These are phyloP conservation scores for Calvatia gigantea DNA, from an alignment of 768 basidiomycete genomes.

Conservation along the genomic window DNA sequence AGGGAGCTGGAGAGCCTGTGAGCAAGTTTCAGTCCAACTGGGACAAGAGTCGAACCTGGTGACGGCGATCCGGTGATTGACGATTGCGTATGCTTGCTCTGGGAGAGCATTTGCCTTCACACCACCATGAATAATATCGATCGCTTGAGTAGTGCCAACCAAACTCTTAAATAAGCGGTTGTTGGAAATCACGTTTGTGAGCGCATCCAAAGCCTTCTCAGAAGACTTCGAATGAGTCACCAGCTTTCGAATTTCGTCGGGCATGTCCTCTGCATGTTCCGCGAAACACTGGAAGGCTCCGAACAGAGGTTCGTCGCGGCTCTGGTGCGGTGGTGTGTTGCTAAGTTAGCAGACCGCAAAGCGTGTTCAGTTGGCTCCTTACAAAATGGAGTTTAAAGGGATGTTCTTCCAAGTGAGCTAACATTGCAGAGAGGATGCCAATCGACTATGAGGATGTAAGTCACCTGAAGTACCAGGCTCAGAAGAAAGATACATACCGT, in stretches of 20 bases:
- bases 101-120: constrained; percentile 80
- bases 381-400: constrained; percentile 55
- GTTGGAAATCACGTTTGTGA: constrained; percentile 45
- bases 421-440: constrained; percentile 70
- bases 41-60: constrained; percentile 40
- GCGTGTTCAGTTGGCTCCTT: constrained; percentile 10
- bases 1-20: constrained; percentile 31
- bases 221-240: constrained; percentile 46
- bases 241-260: constrained; percentile 39
- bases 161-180: constrained; percentile 40
- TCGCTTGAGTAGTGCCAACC: constrained; percentile 72
- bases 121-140: constrained; percentile 66
- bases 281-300: constrained; percentile 62
- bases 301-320: constrained; percentile 56
- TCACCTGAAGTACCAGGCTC: neutral
- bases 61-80: constrained; percentile 71
- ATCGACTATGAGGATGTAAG: constrained; percentile 50
- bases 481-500: constrained; percentile 44
- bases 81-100: constrained; percentile 62
- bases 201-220: constrained; percentile 45
- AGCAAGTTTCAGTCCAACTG: neutral
- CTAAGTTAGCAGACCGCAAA: neutral
- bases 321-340: constrained; percentile 26
- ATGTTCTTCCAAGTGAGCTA: constrained; percentile 67
- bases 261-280: constrained; percentile 54